A percentile compares a stretch with the other conserved stretches of the same genome.
These are phyloP conservation scores for Discostella stelligeroides DNA, from an alignment of 108 stramenopile species.

Conservation along the genomic window DNA sequence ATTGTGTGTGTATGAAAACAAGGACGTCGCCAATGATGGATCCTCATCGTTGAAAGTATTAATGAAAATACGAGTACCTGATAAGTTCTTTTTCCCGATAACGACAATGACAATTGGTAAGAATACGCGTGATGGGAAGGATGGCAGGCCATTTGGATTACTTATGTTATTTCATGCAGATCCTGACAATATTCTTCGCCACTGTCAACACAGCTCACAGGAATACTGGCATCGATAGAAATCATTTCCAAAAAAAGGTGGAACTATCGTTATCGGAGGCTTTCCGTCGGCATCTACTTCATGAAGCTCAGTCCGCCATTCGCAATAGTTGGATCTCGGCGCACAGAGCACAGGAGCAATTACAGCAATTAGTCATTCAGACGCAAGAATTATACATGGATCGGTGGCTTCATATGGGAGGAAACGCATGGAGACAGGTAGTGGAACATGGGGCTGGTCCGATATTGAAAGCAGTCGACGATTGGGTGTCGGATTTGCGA, in stretches of 20 bases:
- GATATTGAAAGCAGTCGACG: constrained; percentile 15
- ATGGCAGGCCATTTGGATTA: neutral
- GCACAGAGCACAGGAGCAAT: constrained; percentile 23
- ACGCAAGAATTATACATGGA: constrained; percentile 40
- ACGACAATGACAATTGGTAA: constrained; percentile 26
- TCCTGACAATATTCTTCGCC: neutral
- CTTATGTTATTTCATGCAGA: neutral
- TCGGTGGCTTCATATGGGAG: constrained; percentile 30
- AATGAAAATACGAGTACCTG: constrained; percentile 19
- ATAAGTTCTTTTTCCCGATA: constrained; percentile 34
- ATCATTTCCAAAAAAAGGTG: constrained; percentile 36
- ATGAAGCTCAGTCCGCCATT: constrained; percentile 27
- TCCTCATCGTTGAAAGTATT: constrained; percentile 17
- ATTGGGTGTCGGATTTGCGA: constrained; percentile 38
- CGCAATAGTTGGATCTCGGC: constrained; percentile 29
- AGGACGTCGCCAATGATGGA: neutral
- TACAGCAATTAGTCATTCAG: constrained; percentile 22
- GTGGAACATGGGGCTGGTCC: constrained; percentile 28
- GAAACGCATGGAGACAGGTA: constrained; percentile 30
- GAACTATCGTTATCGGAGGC: constrained; percentile 27
- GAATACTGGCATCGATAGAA: constrained; percentile 36
- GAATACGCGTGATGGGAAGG: neutral
- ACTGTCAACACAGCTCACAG: constrained; percentile 9
- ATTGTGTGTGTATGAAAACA: constrained; percentile 22
- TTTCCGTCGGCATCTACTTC: constrained; percentile 31